phyloP scores from a whole-genome alignment of 106 monocot genomes.

The Phalaenopsis aphrodite region DNA sequence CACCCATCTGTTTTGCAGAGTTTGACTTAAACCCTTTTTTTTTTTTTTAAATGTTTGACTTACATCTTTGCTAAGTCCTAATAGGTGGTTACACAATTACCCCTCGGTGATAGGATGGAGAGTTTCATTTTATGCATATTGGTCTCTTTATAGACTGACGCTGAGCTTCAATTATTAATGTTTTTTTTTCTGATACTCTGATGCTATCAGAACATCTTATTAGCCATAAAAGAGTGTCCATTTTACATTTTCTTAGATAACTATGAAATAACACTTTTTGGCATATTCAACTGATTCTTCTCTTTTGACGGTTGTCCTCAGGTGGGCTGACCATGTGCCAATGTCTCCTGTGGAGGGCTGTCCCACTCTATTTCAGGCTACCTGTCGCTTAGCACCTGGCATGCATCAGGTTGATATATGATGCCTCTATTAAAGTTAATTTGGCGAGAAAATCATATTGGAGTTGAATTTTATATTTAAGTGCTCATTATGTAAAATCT shows the following conservation, averaged over 20 bases:
- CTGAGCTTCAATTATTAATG: not conserved
- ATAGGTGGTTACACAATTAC: not conserved
- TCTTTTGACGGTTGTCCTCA: slow-evolving; percentile 14
- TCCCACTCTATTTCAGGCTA: slow-evolving; percentile 73
- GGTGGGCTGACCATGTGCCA: slow-evolving; percentile 79
- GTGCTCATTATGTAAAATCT: not conserved
- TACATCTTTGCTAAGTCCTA: not conserved
- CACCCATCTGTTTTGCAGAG: not conserved
- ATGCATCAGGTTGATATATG: slow-evolving; percentile 53
- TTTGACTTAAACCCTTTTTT: not conserved
- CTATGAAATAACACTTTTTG: not conserved
- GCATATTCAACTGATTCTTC: not conserved
- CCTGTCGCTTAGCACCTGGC: slow-evolving; percentile 67
- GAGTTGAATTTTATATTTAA: not conserved
- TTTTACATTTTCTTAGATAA: not conserved
- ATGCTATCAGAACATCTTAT: too few species aligned
- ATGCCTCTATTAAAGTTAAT: not conserved
- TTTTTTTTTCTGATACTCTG: not conserved
- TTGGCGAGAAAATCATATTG: not conserved
- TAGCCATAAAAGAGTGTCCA: too few species aligned
- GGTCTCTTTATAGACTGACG: not conserved
- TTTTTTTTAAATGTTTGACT: not conserved
- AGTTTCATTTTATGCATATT: not conserved
- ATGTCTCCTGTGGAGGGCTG: slow-evolving; percentile 90
- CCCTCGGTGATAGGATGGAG: not conserved